Conservation (phyloP, 306 rosid genomes). For the Begonia masoniana region DNA sequence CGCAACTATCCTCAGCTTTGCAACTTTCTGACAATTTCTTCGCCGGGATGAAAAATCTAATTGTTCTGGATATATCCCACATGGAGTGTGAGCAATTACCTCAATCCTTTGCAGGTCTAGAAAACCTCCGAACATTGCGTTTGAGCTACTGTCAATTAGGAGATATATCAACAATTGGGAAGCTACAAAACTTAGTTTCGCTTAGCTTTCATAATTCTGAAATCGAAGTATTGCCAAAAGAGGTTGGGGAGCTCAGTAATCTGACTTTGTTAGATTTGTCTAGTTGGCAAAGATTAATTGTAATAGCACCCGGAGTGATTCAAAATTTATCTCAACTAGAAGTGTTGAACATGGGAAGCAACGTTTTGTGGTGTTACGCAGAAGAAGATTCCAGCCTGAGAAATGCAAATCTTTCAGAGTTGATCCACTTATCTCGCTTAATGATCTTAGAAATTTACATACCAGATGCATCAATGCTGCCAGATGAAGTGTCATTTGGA, state of each 20-base stretch:
- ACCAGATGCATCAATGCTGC: neutral
- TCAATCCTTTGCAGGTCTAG: neutral
- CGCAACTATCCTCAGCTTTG: too few relatives aligned
- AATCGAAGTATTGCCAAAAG: neutral
- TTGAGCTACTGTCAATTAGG: neutral
- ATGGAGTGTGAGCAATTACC: neutral
- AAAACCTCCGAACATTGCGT: neutral
- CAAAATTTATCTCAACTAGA: slow-evolving; percentile 7
- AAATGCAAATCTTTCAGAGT: slow-evolving; percentile 11
- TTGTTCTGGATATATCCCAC: neutral
- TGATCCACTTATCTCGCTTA: neutral
- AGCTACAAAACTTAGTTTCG: slow-evolving; percentile 8
- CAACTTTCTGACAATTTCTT: neutral
- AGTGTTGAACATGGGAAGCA: slow-evolving; percentile 3
- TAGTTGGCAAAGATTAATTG: neutral
- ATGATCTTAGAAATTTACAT: neutral
- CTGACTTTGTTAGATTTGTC: slow-evolving; percentile 10
- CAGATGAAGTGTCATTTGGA: neutral
- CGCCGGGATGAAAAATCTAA: slow-evolving; percentile 2
- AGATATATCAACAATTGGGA: slow-evolving; percentile 5
- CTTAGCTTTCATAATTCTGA: neutral
- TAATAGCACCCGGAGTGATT: slow-evolving; percentile 4
- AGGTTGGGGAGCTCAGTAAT: neutral
- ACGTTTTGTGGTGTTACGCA: too few relatives aligned
- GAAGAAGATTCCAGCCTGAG: too few relatives aligned